Percentiles rank a stretch among this genome's conserved stretches.
These are phyloP conservation scores for Acanthamoeba castellanii DNA, from an alignment of 208 protist genomes.

Conservation along the genomic window DNA sequence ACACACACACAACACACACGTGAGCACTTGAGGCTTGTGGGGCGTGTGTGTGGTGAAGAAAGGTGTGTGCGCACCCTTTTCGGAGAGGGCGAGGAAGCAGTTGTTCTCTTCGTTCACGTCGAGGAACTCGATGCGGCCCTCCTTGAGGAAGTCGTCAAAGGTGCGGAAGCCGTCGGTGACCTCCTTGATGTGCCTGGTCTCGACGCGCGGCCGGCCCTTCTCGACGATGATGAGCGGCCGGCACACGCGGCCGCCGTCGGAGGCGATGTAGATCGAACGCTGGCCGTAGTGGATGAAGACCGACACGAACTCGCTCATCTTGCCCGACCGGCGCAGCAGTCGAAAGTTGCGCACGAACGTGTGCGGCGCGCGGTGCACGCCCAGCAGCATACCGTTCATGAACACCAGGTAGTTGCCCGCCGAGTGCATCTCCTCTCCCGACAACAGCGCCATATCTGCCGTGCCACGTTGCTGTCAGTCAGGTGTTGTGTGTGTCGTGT, in stretches of 20 bases:
- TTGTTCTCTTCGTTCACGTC: conserved; percentile 99
- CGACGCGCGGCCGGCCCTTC: conserved; percentile 84
- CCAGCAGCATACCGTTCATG: conserved; percentile 92
- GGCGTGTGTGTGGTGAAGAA: conserved; percentile 86
- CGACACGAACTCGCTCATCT: conserved; percentile 89
- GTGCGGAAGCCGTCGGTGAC: conserved; percentile 76
- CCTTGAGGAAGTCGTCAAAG: conserved; percentile 94
- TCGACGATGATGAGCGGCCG: conserved; percentile 96
- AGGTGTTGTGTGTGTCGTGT: too few species aligned
- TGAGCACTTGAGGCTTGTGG: conserved; percentile 84
- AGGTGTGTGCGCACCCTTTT: conserved; percentile 90
- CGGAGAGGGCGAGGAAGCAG: conserved; percentile 96
- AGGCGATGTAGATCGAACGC: conserved; percentile 92
- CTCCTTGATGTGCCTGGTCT: conserved; percentile 84
- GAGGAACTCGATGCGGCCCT: conserved; percentile 98
- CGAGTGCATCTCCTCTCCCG: conserved; percentile 91
- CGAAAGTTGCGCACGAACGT: conserved; percentile 89
- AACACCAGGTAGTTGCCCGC: conserved; percentile 89
- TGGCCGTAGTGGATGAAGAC: conserved; percentile 90
- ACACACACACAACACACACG: conserved; percentile 80
- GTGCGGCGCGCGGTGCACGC: conserved; percentile 90
- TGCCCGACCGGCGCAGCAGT: conserved; percentile 88
- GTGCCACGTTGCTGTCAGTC: too few species aligned
- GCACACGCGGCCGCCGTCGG: conserved; percentile 95
- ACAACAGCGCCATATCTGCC: conserved; percentile 89